A percentile compares a stretch with the other conserved stretches of the same genome.
Conservation (phyloP, 169 alveolate genomes). For the Cryptosporidium tyzzeri region DNA sequence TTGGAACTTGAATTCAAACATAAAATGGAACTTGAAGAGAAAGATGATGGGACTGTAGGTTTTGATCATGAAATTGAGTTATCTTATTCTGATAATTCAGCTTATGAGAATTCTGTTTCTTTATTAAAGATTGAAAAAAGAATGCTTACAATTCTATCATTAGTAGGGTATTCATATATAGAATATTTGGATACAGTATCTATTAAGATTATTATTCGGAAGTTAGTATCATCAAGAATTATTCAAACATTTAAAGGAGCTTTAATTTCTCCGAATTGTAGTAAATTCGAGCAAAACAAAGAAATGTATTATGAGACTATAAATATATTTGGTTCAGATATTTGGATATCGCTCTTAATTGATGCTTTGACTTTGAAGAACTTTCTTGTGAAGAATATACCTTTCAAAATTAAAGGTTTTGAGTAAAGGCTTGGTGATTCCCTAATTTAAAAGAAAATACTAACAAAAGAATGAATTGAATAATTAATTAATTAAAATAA, state of each 20-base stretch:
- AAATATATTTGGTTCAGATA: conserved; percentile 33
- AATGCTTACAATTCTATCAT: conserved; percentile 33
- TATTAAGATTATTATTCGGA: conserved; percentile 23
- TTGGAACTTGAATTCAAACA: conserved; percentile 36
- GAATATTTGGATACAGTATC: conserved; percentile 5
- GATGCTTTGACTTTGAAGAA: background rate
- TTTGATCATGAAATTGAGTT: background rate
- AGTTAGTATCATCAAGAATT: conserved; percentile 22
- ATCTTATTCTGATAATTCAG: background rate
- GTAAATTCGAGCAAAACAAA: background rate
- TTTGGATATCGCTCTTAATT: conserved; percentile 19
- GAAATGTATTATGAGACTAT: background rate
- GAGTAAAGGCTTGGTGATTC: background rate
- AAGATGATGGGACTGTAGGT: background rate
- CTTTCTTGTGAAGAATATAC: conserved; percentile 24
- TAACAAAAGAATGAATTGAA: background rate
- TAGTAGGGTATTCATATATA: conserved; percentile 6
- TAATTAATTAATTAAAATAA: conserved; percentile 4
- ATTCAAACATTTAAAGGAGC: conserved; percentile 36
- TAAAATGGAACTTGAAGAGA: background rate
- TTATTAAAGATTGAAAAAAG: conserved; percentile 18
- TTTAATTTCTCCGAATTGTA: background rate
- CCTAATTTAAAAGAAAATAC: background rate
- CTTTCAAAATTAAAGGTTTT: conserved; percentile 21
- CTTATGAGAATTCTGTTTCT: background rate